Evolutionary conservation across 192 early-diverging fungal genomes (phyloP).

Genomic region (Pecoramyces ruminantium): DNA sequence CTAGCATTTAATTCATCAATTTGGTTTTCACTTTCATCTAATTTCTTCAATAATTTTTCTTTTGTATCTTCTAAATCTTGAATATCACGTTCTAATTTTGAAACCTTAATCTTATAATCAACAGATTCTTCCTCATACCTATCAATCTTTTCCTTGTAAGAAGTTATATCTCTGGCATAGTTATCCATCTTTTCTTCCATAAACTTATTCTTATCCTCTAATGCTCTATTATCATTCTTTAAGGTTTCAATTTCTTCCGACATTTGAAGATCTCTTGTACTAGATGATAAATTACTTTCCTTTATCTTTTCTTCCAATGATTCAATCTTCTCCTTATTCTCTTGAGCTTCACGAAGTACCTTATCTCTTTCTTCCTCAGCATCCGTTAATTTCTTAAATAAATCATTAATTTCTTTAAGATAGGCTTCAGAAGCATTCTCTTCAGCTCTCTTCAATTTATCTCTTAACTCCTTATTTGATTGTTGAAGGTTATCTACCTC

Average conservation of each 20-base stretch:
- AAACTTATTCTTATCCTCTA: neutral
- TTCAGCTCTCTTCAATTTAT: neutral
- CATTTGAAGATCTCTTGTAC: neutral
- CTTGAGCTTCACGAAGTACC: neutral
- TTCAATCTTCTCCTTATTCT: neutral
- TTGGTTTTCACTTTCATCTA: neutral
- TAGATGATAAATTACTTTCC: neutral
- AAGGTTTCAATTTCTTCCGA: neutral
- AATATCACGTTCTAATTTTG: neutral
- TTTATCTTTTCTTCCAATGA: neutral
- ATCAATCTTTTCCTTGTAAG: neutral
- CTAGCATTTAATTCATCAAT: neutral
- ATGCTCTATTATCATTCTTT: neutral
- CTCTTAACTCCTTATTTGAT: neutral
- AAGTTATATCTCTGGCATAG: neutral
- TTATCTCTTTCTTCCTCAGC: neutral
- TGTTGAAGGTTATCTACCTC: neutral
- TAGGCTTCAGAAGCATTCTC: neutral
- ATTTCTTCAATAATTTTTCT: neutral
- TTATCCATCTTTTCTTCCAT: neutral
- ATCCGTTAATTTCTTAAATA: neutral
- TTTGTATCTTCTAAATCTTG: neutral
- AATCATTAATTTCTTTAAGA: neutral
- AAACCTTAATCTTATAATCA: neutral
- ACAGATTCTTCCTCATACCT: neutral